phyloP scores from a whole-genome alignment of 805 yeast genomes.

The Scheffersomyces spartinae region DNA sequence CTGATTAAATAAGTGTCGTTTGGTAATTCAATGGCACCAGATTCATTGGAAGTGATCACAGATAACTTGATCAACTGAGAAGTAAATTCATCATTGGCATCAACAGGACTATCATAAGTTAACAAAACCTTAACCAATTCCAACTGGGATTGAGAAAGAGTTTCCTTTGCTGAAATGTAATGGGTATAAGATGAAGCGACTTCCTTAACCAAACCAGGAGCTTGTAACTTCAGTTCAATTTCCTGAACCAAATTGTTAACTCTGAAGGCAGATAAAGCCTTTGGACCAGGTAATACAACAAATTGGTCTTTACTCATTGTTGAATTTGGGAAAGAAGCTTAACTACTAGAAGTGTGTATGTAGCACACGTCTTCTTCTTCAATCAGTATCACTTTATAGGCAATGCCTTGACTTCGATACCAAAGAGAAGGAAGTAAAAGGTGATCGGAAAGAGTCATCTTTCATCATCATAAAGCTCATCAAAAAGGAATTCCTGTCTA shows the following conservation, averaged over 20 bases:
- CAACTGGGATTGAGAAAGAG: conserved; percentile 28
- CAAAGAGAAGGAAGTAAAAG: too few relatives aligned
- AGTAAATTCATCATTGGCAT: conserved; percentile 35
- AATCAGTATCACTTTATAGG: too few relatives aligned
- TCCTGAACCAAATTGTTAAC: conserved; percentile 60
- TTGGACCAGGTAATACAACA: conserved; percentile 68
- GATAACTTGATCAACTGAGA: conserved; percentile 24
- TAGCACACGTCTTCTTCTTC: too few relatives aligned
- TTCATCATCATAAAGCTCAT: too few relatives aligned
- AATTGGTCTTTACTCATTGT: conserved; percentile 8
- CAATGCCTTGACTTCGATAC: too few relatives aligned
- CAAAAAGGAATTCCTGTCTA: too few relatives aligned
- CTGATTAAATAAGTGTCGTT: conserved; percentile 50
- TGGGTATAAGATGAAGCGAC: conserved; percentile 73
- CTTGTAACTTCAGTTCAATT: conserved; percentile 59
- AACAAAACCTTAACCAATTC: conserved; percentile 49
- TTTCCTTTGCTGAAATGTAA: conserved; percentile 50
- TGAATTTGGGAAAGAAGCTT: too few relatives aligned
- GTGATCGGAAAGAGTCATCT: too few relatives aligned
- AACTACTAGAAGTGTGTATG: too few relatives aligned
- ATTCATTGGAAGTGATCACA: conserved; percentile 14
- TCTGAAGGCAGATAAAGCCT: conserved; percentile 81
- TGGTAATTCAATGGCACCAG: conserved; percentile 11
- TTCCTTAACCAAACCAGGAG: conserved; percentile 48
- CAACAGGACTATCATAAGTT: conserved; percentile 63